phyloP scores from a whole-genome alignment of 169 alveolate genomes.

The Plasmodium chabaudi region DNA sequence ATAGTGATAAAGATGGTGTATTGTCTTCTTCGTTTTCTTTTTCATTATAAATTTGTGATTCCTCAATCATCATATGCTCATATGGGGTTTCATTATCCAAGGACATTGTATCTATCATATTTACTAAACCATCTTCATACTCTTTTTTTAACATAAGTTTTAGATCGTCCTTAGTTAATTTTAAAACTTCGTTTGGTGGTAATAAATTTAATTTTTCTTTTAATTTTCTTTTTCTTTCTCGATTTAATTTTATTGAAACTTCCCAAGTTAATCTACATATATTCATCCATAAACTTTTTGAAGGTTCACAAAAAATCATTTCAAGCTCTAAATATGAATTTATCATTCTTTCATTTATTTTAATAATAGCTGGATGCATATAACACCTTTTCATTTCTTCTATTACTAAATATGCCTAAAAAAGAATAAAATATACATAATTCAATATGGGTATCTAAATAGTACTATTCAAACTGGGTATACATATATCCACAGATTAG shows the following conservation, averaged over 20 bases:
- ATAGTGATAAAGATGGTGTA: not conserved
- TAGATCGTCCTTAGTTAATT: constrained; percentile 62
- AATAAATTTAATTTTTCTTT: constrained; percentile 45
- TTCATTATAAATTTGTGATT: constrained; percentile 6
- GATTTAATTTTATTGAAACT: constrained; percentile 75
- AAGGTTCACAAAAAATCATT: constrained; percentile 85
- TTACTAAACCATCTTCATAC: constrained; percentile 47
- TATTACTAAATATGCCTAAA: constrained; percentile 85
- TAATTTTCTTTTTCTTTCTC: constrained; percentile 67
- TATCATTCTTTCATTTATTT: constrained; percentile 84
- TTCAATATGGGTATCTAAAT: no score
- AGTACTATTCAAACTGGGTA: no score
- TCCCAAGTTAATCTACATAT: constrained; percentile 82
- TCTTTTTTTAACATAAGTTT: constrained; percentile 51
- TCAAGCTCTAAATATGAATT: constrained; percentile 86
- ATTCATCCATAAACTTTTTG: constrained; percentile 83
- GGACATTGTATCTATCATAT: constrained; percentile 47
- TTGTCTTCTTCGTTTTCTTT: not conserved
- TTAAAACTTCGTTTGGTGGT: constrained; percentile 63
- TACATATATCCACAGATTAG: no score
- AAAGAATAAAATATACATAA: not conserved
- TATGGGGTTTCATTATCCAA: constrained; percentile 45
- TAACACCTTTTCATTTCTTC: constrained; percentile 89
- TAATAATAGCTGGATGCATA: constrained; percentile 87
- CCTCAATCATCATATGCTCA: constrained; percentile 34